phyloP scores from a whole-genome alignment of 2,329 filamentous ascomycete species.

The Talaromyces sp. region DNA sequence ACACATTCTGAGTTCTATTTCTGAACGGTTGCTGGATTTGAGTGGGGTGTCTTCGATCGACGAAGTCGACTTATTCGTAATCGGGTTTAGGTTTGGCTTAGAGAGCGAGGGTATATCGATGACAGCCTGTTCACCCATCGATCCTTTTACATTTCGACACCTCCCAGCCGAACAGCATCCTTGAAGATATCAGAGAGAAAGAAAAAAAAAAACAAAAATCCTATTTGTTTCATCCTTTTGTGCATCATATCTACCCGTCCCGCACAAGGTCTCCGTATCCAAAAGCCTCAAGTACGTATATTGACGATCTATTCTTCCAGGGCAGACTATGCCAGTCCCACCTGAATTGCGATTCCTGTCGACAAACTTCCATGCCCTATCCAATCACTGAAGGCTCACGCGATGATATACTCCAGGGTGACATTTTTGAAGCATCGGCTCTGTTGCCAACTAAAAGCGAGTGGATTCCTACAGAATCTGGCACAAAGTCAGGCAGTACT shows the following conservation, averaged over 20 bases:
- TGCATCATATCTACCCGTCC: neutral
- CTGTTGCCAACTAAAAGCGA: conserved; percentile 4
- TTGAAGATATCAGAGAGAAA: neutral
- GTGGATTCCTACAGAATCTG: neutral
- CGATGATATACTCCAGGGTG: conserved; percentile 5
- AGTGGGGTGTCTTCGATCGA: neutral
- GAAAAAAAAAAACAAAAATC: neutral
- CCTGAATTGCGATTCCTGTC: conserved; percentile 2
- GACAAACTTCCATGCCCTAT: conserved; percentile 10
- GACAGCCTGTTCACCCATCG: neutral
- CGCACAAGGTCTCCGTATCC: neutral
- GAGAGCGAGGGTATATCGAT: neutral
- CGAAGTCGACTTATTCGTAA: neutral
- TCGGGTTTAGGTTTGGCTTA: neutral
- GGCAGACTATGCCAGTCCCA: conserved; percentile 11
- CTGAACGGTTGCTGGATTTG: neutral
- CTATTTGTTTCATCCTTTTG: neutral
- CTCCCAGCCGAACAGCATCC: neutral
- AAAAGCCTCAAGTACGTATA: conserved; percentile 10
- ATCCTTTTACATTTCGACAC: neutral
- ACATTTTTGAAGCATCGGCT: neutral
- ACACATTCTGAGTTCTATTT: conserved; percentile 6
- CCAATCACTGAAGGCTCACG: conserved; percentile 16
- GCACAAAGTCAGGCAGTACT: neutral
- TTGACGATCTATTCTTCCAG: conserved; percentile 8